These are phyloP conservation scores for Ganoderma sinense DNA, from an alignment of 1,284 basidiomycete species.

Conservation along the genomic window DNA sequence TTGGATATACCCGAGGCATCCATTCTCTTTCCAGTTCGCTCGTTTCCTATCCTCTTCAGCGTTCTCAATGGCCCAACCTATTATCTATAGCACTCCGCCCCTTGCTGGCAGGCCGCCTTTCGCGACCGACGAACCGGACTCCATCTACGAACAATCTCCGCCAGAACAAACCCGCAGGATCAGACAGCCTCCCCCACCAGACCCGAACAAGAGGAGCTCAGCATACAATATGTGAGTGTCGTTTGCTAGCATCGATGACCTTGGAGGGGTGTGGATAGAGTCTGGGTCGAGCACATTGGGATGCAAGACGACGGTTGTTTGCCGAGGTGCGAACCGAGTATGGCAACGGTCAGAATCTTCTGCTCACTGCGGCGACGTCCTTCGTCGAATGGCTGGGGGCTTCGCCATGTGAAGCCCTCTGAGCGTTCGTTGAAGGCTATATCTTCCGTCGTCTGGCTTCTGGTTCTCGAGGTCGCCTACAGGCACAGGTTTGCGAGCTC, in stretches of 20 bases:
- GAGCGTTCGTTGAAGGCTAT: neutral
- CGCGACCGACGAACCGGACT: constrained; percentile 72
- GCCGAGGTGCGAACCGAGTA: neutral
- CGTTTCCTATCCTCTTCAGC: constrained; percentile 20
- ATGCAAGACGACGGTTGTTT: constrained; percentile 12
- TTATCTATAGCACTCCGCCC: constrained; percentile 47
- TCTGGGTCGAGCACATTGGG: constrained; percentile 7
- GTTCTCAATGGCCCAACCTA: constrained; percentile 38
- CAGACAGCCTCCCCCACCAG: constrained; percentile 47
- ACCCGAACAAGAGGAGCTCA: constrained; percentile 57
- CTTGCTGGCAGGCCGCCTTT: constrained; percentile 71
- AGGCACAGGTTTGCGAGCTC: neutral
- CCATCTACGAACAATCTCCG: constrained; percentile 53
- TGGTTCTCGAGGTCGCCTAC: neutral
- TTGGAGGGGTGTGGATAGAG: neutral
- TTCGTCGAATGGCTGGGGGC: neutral
- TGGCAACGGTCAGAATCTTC: neutral
- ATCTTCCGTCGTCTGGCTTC: neutral
- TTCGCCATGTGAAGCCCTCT: neutral
- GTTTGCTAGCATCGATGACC: neutral
- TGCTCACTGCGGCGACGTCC: neutral
- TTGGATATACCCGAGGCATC: constrained; percentile 39
- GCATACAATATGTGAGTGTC: constrained; percentile 70
- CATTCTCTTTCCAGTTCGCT: constrained; percentile 41
- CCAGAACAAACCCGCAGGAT: constrained; percentile 47